Percentiles rank a stretch among this genome's conserved stretches.
Conservation (phyloP, 345 rosid genomes). For the Pseudoturritis turrita region DNA sequence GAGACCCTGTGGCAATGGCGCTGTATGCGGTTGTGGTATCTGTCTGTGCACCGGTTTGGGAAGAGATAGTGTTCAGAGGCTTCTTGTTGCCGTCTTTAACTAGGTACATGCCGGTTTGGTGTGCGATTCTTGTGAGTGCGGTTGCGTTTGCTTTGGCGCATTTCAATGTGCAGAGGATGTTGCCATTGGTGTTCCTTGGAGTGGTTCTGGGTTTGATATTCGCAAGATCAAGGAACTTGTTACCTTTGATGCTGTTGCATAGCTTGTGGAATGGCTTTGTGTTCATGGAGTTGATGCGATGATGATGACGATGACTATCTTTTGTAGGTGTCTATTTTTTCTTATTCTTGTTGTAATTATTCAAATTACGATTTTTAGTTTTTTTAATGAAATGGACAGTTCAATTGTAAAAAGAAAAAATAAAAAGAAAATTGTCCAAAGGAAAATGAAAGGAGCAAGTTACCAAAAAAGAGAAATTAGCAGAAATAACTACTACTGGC, state of each 20-base stretch:
- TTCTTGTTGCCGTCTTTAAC: slow-evolving; percentile 96
- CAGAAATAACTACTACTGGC: no score
- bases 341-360: slow-evolving; percentile 31
- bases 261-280: slow-evolving; percentile 99
- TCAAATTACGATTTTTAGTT: slow-evolving; percentile 19
- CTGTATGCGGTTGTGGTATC: slow-evolving; percentile 86
- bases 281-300: slow-evolving; percentile 86
- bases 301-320: slow-evolving; percentile 17
- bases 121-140: slow-evolving; percentile 86
- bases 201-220: slow-evolving; percentile 88
- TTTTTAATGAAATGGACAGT: slow-evolving; percentile 8
- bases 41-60: slow-evolving; percentile 97
- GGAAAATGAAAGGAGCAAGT: background rate
- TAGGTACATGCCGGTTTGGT: slow-evolving; percentile 97
- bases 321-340: slow-evolving; percentile 21
- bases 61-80: slow-evolving; percentile 96
- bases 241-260: slow-evolving; percentile 94
- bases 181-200: slow-evolving; percentile 91
- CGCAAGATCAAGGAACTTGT: slow-evolving; percentile 80
- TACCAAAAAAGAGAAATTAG: no score
- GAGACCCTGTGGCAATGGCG: slow-evolving; percentile 96
- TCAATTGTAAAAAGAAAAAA: slow-evolving; percentile 26
- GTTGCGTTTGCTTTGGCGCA: slow-evolving; percentile 95
- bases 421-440: background rate
- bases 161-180: slow-evolving; percentile 96